These are phyloP conservation scores for Podospora comata DNA, from an alignment of 495 filamentous ascomycete genomes.

Conservation along the genomic window DNA sequence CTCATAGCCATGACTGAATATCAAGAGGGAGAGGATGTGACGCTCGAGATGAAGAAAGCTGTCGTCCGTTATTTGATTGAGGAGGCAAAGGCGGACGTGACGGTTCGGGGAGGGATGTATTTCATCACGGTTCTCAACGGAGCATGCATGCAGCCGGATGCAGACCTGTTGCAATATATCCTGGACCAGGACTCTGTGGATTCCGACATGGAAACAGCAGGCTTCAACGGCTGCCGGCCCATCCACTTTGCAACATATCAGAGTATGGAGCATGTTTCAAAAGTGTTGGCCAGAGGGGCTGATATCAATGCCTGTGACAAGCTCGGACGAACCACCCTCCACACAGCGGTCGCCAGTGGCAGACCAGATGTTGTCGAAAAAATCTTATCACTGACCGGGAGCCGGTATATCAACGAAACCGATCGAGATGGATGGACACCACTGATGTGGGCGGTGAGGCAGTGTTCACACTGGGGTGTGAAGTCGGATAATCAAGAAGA, in stretches of 20 bases:
- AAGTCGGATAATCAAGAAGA: background rate
- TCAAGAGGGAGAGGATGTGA: background rate
- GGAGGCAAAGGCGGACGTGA: background rate
- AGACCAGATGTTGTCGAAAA: background rate
- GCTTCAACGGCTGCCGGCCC: background rate
- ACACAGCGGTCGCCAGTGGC: background rate
- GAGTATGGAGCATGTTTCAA: background rate
- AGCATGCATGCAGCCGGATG: background rate
- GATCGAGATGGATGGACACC: background rate
- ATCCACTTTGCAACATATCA: background rate
- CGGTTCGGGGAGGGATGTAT: background rate
- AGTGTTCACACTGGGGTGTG: background rate
- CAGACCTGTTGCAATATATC: background rate
- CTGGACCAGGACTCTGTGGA: background rate
- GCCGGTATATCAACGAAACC: background rate
- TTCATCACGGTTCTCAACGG: background rate
- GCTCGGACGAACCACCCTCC: background rate
- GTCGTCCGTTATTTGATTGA: background rate
- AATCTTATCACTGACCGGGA: background rate
- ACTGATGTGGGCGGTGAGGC: background rate
- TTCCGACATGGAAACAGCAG: background rate
- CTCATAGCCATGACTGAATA: background rate
- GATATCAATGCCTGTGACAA: background rate
- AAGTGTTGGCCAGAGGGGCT: background rate
- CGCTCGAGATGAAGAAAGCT: background rate